Conservation (phyloP, 371 early-diverging fungal genomes). For the Saksenaea vasiformis region DNA sequence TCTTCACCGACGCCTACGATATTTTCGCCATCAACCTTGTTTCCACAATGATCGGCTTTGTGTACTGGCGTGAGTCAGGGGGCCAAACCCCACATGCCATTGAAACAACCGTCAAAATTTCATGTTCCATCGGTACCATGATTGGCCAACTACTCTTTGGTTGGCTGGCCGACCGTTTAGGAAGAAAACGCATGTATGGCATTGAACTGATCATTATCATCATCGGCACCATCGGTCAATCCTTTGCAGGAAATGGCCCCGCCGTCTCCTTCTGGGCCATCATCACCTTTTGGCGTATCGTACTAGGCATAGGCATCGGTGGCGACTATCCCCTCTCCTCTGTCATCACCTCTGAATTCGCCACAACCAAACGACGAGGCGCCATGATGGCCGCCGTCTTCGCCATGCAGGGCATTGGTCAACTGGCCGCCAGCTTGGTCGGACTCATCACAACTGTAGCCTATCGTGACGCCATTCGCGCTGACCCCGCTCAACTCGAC, state of each 20-base stretch:
- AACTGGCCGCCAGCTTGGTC: conserved; percentile 69
- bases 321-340: conserved; percentile 82
- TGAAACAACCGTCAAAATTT: conserved; percentile 74
- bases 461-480: conserved; percentile 54
- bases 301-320: conserved; percentile 82
- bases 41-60: conserved; percentile 74
- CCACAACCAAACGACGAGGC: conserved; percentile 74
- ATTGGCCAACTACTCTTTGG: conserved; percentile 83
- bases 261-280: conserved; percentile 63
- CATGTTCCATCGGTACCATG: conserved; percentile 76
- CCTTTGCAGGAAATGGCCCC: conserved; percentile 63
- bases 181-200: conserved; percentile 84
- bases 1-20: conserved; percentile 90
- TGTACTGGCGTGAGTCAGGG: conserved; percentile 53
- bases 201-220: conserved; percentile 81
- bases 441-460: conserved; percentile 59
- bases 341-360: conserved; percentile 84
- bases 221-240: conserved; percentile 72
- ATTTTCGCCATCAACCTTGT: conserved; percentile 84
- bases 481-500: conserved; percentile 62
- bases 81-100: conserved; percentile 54
- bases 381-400: conserved; percentile 87
- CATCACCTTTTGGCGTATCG: conserved; percentile 76
- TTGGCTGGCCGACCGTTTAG: conserved; percentile 74
- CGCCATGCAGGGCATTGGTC: conserved; percentile 88